Evolutionary conservation across 371 early-diverging fungal genomes (phyloP).

Genomic region (Batrachochytrium dendrobatidis): DNA sequence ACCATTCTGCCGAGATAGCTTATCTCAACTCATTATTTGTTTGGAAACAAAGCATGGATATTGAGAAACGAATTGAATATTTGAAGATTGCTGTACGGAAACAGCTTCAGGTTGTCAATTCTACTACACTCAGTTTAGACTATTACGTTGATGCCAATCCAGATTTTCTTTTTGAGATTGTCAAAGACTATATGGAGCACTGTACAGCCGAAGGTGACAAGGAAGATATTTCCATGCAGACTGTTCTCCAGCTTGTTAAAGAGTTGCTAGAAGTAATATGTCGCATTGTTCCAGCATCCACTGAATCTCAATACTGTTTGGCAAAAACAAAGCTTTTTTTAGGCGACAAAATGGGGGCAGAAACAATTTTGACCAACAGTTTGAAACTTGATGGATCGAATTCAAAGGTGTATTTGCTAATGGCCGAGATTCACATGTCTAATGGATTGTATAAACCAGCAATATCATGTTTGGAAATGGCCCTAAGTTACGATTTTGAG

Average conservation of each 20-base stretch:
- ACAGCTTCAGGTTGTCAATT: slow-evolving; percentile 14
- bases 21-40: slow-evolving; percentile 32
- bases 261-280: slow-evolving; percentile 25
- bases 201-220: slow-evolving; percentile 23
- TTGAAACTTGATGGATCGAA: slow-evolving; percentile 22
- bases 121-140: slow-evolving; percentile 6
- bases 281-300: slow-evolving; percentile 30
- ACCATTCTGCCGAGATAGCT: slow-evolving; percentile 23
- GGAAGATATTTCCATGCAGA: slow-evolving; percentile 21
- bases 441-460: slow-evolving; percentile 23
- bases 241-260: slow-evolving; percentile 12
- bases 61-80: slow-evolving; percentile 16
- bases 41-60: slow-evolving; percentile 23
- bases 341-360: slow-evolving; percentile 27
- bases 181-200: slow-evolving; percentile 24
- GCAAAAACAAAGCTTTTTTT: slow-evolving; percentile 28
- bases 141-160: slow-evolving; percentile 33
- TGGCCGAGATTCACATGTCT: slow-evolving; percentile 31
- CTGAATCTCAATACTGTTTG: slow-evolving; percentile 25
- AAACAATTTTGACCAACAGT: slow-evolving; percentile 14
- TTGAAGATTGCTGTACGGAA: slow-evolving; percentile 26
- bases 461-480: slow-evolving; percentile 33
- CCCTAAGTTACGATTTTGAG: slow-evolving; percentile 38
- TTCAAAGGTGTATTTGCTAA: slow-evolving; percentile 24
- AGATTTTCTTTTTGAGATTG: slow-evolving; percentile 33